A percentile compares a stretch with the other conserved stretches of the same genome.
These are phyloP conservation scores for Fusarium mexicanum DNA, from an alignment of 2,329 filamentous ascomycete genomes.

Conservation along the genomic window DNA sequence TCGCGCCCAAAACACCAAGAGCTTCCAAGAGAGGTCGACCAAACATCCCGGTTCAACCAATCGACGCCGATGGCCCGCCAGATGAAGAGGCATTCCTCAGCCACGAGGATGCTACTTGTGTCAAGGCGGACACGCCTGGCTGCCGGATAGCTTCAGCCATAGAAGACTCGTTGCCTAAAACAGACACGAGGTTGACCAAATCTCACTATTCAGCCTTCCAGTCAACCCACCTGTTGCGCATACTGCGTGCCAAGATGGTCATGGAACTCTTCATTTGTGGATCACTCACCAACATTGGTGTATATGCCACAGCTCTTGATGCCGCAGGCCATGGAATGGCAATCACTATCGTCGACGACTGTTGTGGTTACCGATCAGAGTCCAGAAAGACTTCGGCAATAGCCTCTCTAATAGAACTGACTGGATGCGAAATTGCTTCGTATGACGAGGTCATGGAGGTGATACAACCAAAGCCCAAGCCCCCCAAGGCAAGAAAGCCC, in stretches of 20 bases:
- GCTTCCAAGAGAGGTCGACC: conserved; percentile 21
- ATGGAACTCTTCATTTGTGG: conserved; percentile 92
- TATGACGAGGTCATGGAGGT: conserved; percentile 65
- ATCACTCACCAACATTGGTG: conserved; percentile 84
- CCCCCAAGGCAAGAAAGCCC: conserved; percentile 9
- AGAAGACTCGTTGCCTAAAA: conserved; percentile 55
- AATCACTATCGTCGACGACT: conserved; percentile 90
- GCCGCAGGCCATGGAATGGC: conserved; percentile 86
- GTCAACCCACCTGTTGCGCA: conserved; percentile 75
- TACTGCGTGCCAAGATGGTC: conserved; percentile 85
- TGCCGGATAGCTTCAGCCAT: conserved; percentile 56
- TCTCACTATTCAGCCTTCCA: conserved; percentile 89
- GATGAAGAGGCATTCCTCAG: conserved; percentile 60
- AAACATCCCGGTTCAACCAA: conserved; percentile 14
- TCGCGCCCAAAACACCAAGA: conserved; percentile 22
- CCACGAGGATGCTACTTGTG: conserved; percentile 53
- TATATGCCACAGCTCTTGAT: conserved; percentile 91
- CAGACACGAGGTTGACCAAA: conserved; percentile 69
- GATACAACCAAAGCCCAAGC: conserved; percentile 35
- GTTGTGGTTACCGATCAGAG: conserved; percentile 80
- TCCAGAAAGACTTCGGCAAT: conserved; percentile 76
- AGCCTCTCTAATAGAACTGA: conserved; percentile 75
- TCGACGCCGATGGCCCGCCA: conserved; percentile 20
- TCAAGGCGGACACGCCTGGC: conserved; percentile 57
- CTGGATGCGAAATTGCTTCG: conserved; percentile 74